Base-by-base conservation (phyloP, 331 rosid genomes). In the Pyrus hybrid region DNA sequence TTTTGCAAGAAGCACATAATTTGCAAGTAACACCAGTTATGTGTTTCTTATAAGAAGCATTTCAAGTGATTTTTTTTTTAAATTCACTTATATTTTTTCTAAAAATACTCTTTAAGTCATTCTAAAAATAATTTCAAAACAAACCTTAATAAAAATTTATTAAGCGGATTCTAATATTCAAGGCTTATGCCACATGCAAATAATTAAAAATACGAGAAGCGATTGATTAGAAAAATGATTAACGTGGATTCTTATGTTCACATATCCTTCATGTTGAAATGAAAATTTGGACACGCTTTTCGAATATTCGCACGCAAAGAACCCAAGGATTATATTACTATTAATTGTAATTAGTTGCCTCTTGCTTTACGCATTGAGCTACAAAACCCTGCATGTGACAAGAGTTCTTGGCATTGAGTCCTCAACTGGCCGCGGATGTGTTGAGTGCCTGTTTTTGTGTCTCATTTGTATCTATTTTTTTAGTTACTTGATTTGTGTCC, bases 221-320 rank as follows among this genome's bases (percentile, higher is more conserved):
- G 82, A 74, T 68, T 74, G 82, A 81, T 77, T 87, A 77, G 78
- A 83, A 81, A 70, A 83, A 76, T 82, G 82, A 81, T 85, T 73
- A 81, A 74, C 61, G 80, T 45, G 79, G 79, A 63, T 77, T 79
- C 78, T 75, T 66, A 69, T 63, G 77, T 62, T 29, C 68, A 65
- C 57, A 51, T 70, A 68, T 77, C 68, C 67, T 43, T 25, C 57
- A 51, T 2, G 57, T 17, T 18, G 26, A 65, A 67, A 72, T 83
- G 32, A 79, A 67, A 72, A 45, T 56, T 28, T 28, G 35, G 66
- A 70, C 81, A 64, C 80, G 80, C 72, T 77, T 77, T 71, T 70
- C 84, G 92, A 88, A 80, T 88, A 88, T 87, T 87, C 80, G 81
- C 91, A 80, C 83, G 89, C 86, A 71, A 80, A 37, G 57, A 78